Evolutionary conservation across 164 flowering plant genomes (phyloP).

Genomic region (Chloranthus sessilifolius): DNA sequence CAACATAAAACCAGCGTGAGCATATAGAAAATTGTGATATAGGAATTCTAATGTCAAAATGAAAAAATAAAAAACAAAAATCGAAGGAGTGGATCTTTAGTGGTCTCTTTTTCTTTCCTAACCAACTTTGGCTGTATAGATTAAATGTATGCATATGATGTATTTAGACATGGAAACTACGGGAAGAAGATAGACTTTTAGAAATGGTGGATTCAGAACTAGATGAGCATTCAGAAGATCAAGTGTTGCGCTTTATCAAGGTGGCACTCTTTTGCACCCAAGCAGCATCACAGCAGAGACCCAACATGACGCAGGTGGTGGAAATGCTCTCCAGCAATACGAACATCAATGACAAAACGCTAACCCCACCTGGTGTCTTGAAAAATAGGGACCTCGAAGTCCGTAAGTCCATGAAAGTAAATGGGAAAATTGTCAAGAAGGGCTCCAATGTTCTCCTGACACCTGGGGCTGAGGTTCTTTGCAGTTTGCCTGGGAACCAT

Average conservation of each 20-base stretch:
- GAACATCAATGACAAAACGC: slow-evolving; percentile 33
- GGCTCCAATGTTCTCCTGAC: slow-evolving; percentile 35
- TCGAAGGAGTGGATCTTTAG: too few relatives aligned
- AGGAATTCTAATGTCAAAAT: too few relatives aligned
- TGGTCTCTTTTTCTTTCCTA: too few relatives aligned
- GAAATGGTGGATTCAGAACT: slow-evolving; percentile 65
- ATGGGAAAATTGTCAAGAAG: slow-evolving; percentile 55
- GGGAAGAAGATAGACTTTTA: slow-evolving; percentile 48
- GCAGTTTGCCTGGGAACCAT: slow-evolving; percentile 55
- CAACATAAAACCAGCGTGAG: too few relatives aligned
- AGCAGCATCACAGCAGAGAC: slow-evolving; percentile 50
- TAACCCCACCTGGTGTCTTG: slow-evolving; percentile 52
- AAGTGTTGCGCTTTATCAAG: slow-evolving; percentile 52
- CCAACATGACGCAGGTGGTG: slow-evolving; percentile 67
- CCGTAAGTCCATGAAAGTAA: slow-evolving; percentile 63
- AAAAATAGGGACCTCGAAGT: too few relatives aligned
- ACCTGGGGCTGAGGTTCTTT: slow-evolving; percentile 83
- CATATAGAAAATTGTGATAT: too few relatives aligned
- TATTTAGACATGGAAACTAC: slow-evolving; percentile 78
- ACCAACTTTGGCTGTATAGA: too few relatives aligned
- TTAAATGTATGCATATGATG: too few relatives aligned
- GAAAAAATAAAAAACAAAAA: too few relatives aligned
- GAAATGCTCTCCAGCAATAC: slow-evolving; percentile 59
- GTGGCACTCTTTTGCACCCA: slow-evolving; percentile 82
- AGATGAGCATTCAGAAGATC: slow-evolving; percentile 33